phyloP scores from a whole-genome alignment of 371 early-diverging fungal genomes.

The Rhizopus arrhizus region DNA sequence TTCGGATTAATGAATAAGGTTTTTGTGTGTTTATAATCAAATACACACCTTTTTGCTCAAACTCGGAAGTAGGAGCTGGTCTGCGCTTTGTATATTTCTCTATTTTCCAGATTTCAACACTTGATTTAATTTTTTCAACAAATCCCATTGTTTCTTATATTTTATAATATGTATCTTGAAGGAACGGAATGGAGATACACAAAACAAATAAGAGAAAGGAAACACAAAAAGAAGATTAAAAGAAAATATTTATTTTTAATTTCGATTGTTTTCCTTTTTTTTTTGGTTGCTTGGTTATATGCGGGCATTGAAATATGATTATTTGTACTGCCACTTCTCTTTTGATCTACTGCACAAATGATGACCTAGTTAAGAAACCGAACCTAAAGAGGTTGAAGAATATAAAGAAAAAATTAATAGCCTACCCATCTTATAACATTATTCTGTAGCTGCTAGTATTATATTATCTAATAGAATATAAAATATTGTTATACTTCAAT shows the following conservation, averaged over 20 bases:
- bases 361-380: slow-evolving; percentile 47
- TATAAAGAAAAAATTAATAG: neutral
- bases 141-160: slow-evolving; percentile 46
- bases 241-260: slow-evolving; percentile 6
- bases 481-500: slow-evolving; percentile 62
- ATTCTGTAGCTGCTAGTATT: slow-evolving; percentile 57
- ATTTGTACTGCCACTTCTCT: slow-evolving; percentile 6
- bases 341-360: slow-evolving; percentile 39
- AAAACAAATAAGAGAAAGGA: neutral
- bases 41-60: slow-evolving; percentile 55
- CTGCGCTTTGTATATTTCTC: slow-evolving; percentile 68
- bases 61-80: slow-evolving; percentile 57
- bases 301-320: neutral
- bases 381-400: slow-evolving; percentile 32
- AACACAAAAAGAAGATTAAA: neutral
- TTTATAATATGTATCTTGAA: neutral
- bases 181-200: slow-evolving; percentile 11
- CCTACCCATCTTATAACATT: slow-evolving; percentile 35
- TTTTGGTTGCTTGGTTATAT: neutral
- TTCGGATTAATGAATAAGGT: too few relatives aligned
- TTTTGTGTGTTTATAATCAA: too few relatives aligned
- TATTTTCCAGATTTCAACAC: slow-evolving; percentile 67
- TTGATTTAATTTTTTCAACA: slow-evolving; percentile 62
- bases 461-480: slow-evolving; percentile 66
- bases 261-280: neutral